Evolutionary conservation across 352 stramenopile genomes (phyloP), one percentile per base, ranked within the genome.

Genomic region (Globisporangium takayamanum): DNA sequence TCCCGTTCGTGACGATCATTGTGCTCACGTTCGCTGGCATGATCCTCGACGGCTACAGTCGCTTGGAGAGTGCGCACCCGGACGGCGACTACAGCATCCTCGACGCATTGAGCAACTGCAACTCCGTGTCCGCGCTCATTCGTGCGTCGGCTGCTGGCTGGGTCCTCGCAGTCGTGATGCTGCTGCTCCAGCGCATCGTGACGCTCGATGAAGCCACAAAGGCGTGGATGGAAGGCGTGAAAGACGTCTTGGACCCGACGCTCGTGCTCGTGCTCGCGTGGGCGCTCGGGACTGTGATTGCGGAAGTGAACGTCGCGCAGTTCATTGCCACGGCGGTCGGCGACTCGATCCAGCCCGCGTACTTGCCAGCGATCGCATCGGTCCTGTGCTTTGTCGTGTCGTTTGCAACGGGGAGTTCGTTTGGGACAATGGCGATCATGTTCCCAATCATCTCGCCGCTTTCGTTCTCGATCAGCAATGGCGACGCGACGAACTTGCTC

Each of bases 361-460:
- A 79, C 57, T 59, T 95, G 5, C 88, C 81, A 36, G 87, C 84
- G 16, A 93, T 95, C 51, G 72, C 84, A 18, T 89, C 80, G 25
- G 56, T 94, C 30, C 72, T 97, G 10, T 95, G 86, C 74, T 95
- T 88, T 61, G 53, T 95, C 47, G 87, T 97, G 53, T 96, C 89
- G 15, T 97, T 97, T 52, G 77, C 86, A n/a, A 94, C 87, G 5
- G 90, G 90, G 51, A 96, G 84, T 49, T 71, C 76, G 18, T 97
- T 96, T 62, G 87, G 87, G 51, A 97, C 90, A 10, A 97, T 97
- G 87, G 88, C 84, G 50, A 96, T 97, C 60, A 88, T 97, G 69
- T 97, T 97, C 64, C 90, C 90, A 18, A 94, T 97, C 62, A 89
- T 94, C 53, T 80, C 80, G 44, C 85, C 84, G 55, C 76, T 97